These are phyloP conservation scores for Penicillium bovifimosum DNA, from an alignment of 495 filamentous ascomycete species.

Conservation along the genomic window DNA sequence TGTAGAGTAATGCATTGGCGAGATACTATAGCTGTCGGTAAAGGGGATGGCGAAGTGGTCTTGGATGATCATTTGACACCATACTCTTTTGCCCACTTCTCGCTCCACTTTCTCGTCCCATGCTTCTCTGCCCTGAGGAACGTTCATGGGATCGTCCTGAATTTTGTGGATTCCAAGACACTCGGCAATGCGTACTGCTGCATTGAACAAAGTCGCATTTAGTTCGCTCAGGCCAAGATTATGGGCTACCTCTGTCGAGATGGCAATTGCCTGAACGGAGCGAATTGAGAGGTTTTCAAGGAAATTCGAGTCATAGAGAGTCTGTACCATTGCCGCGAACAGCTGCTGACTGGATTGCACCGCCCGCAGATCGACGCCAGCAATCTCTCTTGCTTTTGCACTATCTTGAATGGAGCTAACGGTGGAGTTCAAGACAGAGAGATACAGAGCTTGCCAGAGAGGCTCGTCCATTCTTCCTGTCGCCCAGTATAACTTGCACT, in stretches of 20 bases:
- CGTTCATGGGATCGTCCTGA: slow-evolving; percentile 14
- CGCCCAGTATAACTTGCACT: slow-evolving; percentile 27
- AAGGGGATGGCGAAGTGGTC: slow-evolving; percentile 48
- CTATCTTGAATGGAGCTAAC: slow-evolving; percentile 29
- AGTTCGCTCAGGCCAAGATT: slow-evolving; percentile 42
- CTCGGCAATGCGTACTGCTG: slow-evolving; percentile 37
- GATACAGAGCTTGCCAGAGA: slow-evolving; percentile 28
- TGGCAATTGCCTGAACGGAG: slow-evolving; percentile 42
- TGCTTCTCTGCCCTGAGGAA: slow-evolving; percentile 20
- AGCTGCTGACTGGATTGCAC: slow-evolving; percentile 23
- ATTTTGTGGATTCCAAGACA: slow-evolving; percentile 32
- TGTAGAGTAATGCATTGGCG: slow-evolving; percentile 37
- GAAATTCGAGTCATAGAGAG: slow-evolving; percentile 24
- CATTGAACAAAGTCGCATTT: slow-evolving; percentile 36
- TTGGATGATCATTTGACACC: slow-evolving; percentile 43
- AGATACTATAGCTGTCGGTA: slow-evolving; percentile 42
- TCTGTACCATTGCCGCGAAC: slow-evolving; percentile 27
- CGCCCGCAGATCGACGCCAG: slow-evolving; percentile 18
- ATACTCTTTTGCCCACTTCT: slow-evolving; percentile 40
- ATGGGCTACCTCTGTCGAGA: slow-evolving; percentile 41
- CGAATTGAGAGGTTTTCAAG: slow-evolving; percentile 33
- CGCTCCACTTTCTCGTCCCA: slow-evolving; percentile 26
- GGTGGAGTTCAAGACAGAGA: slow-evolving; percentile 24
- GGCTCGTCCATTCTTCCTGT: slow-evolving; percentile 26
- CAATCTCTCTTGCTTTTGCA: slow-evolving; percentile 11